A percentile compares a stretch with the other conserved stretches of the same genome.
phyloP scores from a whole-genome alignment of 179 eudicot genomes.

The Spergularia azorica region DNA sequence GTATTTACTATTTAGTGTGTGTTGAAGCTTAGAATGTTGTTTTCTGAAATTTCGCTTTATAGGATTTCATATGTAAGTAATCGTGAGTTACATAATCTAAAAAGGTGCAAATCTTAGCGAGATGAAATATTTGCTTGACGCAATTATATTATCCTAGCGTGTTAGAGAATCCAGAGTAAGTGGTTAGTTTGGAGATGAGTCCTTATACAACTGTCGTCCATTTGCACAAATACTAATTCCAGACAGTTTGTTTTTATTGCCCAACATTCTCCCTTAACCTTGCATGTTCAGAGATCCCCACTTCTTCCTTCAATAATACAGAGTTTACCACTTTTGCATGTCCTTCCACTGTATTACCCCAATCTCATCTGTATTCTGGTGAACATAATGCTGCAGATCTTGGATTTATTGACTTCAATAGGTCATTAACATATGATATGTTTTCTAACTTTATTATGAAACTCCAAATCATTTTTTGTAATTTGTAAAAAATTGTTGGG shows the following conservation, averaged over 20 bases:
- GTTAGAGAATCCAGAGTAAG: not conserved
- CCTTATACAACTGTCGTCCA: conserved; percentile 29
- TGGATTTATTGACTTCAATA: not conserved
- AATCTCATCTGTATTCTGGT: not conserved
- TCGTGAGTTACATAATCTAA: too few relatives aligned
- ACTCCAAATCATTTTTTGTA: not conserved
- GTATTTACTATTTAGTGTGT: too few relatives aligned
- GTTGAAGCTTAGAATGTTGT: too few relatives aligned
- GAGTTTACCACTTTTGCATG: not conserved
- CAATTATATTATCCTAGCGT: too few relatives aligned
- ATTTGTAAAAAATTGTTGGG: not conserved
- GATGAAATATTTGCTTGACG: not conserved
- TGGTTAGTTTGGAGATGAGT: conserved; percentile 7
- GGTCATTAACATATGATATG: conserved; percentile 21
- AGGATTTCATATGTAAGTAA: too few relatives aligned
- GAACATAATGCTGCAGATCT: conserved; percentile 7
- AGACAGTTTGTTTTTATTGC: conserved; percentile 12
- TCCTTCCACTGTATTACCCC: not conserved
- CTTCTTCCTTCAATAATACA: conserved; percentile 14
- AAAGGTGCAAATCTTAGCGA: not conserved
- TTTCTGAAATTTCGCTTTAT: too few relatives aligned
- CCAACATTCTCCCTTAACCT: conserved; percentile 24
- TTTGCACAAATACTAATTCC: not conserved
- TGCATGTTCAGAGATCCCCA: conserved; percentile 30
- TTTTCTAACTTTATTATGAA: not conserved